Evolutionary conservation across 129 eudicot species (phyloP), one percentile per base, ranked within the genome.

Genomic region (Flaveria linearis): DNA sequence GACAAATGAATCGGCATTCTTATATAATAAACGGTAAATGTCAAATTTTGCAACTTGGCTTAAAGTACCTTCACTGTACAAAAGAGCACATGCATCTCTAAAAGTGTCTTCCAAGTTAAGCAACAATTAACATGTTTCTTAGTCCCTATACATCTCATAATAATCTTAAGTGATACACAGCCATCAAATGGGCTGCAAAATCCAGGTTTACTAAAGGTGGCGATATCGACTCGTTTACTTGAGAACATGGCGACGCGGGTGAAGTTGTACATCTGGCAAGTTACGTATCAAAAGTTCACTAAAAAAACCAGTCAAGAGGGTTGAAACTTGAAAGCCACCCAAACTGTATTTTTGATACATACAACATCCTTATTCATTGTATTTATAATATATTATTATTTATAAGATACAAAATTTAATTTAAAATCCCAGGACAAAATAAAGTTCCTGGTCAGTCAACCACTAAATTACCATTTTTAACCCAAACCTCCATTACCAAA

Each of bases 141-240:
- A 13, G 62, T 45, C 70, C 52, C 18, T 46, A 52, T 71, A 33
- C 56, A 71, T 61, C 65, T 57, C 62, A 78, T 39, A 12, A 49
- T 33, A 49, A 33, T 33, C 10, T 60, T 41, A 71, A 5, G 30
- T 16, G 36, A 57, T 57, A 57, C 53, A 78, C 41, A 46, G 52
- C 61, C 64, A 78, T 42, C 41, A 61, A 60, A 61, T 61, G 10
- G 18, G 67, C 30, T 61, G 67, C 39, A 53, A 67, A 53, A 69
- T 30, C 74, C 16, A 55, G 42, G 53, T 53, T 51, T 67, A 28
- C 23, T 47, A 8, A 16, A 61, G 39, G 7, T 25, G 67, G 8
- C 9, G 41, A 61, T 61, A 12, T 61, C 36, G 3, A 61, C 41
- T 15, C 41, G 25, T 61, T 61, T 25, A 60, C 41, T 39, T 61